Conservation (phyloP, 495 filamentous ascomycete species). For the Aspergillus sparsus region DNA sequence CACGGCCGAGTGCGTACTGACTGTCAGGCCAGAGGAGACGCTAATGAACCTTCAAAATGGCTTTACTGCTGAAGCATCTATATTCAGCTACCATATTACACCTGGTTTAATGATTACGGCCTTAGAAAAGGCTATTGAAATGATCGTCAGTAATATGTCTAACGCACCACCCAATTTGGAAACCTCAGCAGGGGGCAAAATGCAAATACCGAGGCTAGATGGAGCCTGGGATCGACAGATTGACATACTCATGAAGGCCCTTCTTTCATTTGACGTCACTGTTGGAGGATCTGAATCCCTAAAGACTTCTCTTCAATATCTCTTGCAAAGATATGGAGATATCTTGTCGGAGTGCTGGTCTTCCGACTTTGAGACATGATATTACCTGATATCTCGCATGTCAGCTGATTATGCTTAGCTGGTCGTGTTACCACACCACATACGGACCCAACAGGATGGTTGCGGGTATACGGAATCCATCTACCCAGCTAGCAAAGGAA, state of each 20-base stretch:
- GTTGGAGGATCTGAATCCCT: constrained; percentile 31
- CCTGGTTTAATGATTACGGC: constrained; percentile 24
- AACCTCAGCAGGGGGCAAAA: no score
- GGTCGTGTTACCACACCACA: no score
- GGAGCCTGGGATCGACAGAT: constrained; percentile 19
- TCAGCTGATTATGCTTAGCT: no score
- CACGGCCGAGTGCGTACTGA: neutral
- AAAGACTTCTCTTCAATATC: constrained; percentile 5
- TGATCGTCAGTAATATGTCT: constrained; percentile 12
- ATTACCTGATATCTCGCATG: neutral
- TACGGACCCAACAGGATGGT: neutral
- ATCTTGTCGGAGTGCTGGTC: constrained; percentile 31
- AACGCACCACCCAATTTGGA: neutral
- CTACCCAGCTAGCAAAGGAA: no score
- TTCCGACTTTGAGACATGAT: constrained; percentile 17
- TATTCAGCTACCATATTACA: constrained; percentile 22
- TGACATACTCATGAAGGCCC: constrained; percentile 26
- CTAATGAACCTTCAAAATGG: constrained; percentile 28
- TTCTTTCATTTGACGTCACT: constrained; percentile 28
- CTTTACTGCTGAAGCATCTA: constrained; percentile 1
- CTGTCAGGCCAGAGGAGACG: constrained; percentile 11
- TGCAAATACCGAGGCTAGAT: neutral
- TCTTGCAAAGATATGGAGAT: constrained; percentile 26
- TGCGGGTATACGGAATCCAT: neutral
- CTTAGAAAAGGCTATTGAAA: constrained; percentile 26